Conservation (phyloP, 257 asterid species). For the Forsythia suspensa region DNA sequence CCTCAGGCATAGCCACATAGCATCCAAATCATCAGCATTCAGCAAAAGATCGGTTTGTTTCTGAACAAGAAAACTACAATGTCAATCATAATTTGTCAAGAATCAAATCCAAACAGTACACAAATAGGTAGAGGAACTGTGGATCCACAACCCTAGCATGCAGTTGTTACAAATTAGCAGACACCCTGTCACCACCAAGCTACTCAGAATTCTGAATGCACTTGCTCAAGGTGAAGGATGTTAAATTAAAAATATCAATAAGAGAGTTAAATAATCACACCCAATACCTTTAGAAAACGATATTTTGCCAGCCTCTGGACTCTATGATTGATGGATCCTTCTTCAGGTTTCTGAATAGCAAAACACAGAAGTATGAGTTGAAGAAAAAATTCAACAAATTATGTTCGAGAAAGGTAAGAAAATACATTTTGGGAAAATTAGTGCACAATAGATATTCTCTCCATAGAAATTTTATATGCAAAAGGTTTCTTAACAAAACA, state of each 20-base stretch:
- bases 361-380: constrained; percentile 5
- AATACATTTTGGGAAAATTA: not conserved
- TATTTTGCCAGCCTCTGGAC: constrained; percentile 96
- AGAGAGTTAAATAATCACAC: not conserved
- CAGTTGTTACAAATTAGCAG: not conserved
- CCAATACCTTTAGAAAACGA: constrained; percentile 86
- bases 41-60: constrained; percentile 97
- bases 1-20: constrained; percentile 99
- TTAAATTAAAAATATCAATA: not conserved
- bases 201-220: not conserved
- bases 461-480: not conserved
- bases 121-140: not conserved
- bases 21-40: constrained; percentile 99
- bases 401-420: not conserved
- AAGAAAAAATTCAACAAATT: not conserved
- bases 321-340: constrained; percentile 96
- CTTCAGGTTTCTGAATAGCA: constrained; percentile 84
- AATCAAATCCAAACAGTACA: not conserved
- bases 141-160: not conserved
- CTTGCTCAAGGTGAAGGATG: constrained; percentile 2
- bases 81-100: not conserved
- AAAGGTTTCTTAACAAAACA: not conserved
- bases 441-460: not conserved
- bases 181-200: not conserved
- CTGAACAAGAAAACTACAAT: constrained; percentile 38